Conservation (phyloP, 1,284 basidiomycete genomes). For the Ceratobasidium sp. region DNA sequence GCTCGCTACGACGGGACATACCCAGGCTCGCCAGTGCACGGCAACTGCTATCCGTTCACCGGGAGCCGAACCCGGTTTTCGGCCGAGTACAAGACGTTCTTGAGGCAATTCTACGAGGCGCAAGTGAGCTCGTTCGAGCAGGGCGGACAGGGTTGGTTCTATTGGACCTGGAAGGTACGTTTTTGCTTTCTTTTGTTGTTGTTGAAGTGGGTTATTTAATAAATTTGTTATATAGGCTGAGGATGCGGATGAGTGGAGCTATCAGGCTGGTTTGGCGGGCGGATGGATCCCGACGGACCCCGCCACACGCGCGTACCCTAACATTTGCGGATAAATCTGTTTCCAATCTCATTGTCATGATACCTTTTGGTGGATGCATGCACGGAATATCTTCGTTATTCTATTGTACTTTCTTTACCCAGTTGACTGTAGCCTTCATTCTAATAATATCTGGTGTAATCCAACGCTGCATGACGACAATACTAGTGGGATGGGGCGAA, state of each 20-base stretch:
- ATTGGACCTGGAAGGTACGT: constrained; percentile 82
- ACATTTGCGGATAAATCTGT: constrained; percentile 61
- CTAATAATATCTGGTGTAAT: too few species aligned
- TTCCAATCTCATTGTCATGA: too few species aligned
- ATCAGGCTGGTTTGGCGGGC: constrained; percentile 70
- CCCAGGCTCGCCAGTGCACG: constrained; percentile 73
- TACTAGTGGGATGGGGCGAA: too few species aligned
- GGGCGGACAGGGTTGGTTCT: constrained; percentile 73
- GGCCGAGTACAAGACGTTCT: constrained; percentile 83
- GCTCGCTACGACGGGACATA: constrained; percentile 80
- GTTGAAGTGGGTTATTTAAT: not conserved
- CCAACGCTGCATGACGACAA: too few species aligned
- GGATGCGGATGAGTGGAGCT: constrained; percentile 76
- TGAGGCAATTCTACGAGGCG: constrained; percentile 87
- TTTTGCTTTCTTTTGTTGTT: not conserved
- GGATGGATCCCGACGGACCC: constrained; percentile 86
- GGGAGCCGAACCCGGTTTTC: constrained; percentile 81
- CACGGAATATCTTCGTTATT: too few species aligned
- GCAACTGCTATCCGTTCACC: constrained; percentile 79
- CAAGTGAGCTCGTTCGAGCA: constrained; percentile 64
- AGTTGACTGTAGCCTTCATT: too few species aligned
- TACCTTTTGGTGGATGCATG: too few species aligned
- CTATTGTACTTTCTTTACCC: too few species aligned
- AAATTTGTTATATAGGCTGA: constrained; percentile 63
- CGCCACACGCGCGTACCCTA: constrained; percentile 63